Evolutionary conservation across 768 basidiomycete genomes (phyloP), one percentile per base, ranked within the genome.

Genomic region (Hypholoma sublateritium): DNA sequence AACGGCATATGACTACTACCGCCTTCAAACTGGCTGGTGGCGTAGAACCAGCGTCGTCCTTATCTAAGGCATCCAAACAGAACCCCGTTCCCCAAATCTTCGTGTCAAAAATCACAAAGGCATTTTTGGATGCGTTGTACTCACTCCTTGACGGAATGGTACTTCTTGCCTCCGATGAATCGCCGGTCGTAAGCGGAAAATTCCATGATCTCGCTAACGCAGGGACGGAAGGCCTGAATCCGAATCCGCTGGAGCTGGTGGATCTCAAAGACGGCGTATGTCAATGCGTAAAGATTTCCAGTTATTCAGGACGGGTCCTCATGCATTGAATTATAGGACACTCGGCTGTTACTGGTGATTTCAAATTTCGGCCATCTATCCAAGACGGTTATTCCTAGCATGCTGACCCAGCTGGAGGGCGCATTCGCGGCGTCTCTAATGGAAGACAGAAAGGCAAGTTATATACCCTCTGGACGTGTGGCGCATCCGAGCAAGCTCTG

Each of bases 71-170:
- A 17, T 72, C 75, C 37, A 85, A 84, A 62, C 88, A 91, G 65
- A 79, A 83, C 59, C 69, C 77, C 3, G 75, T 95, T 22, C 77
- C 88, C 4, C 72, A 77, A 28, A 81, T 85, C 3, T 91, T 91
- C 59, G 75, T 86, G 25, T 63, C 77, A 12, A 94, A 89, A 76
- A 87, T 96, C 59, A 87, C 85, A 9, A 89, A 86, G 65, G 84
- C 93, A 1, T 97, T 96, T 73, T 68, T 95, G 63, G 95, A 98
- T 66, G 81, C 86, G 0, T 65, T 95, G 28, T 94, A 95, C 67
- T 86, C 87, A 14, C 87, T 96, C 65, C 74, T 97, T 39, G 93
- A 96, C 64, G 94, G 95, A 2, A 72, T 96, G 50, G 85, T 93
- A 17, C 83, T 85, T 43, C 79, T 96, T 17, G 91, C 91, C 13